phyloP scores from a whole-genome alignment of 805 yeast species.

The Zygoascus biomembranicola region DNA sequence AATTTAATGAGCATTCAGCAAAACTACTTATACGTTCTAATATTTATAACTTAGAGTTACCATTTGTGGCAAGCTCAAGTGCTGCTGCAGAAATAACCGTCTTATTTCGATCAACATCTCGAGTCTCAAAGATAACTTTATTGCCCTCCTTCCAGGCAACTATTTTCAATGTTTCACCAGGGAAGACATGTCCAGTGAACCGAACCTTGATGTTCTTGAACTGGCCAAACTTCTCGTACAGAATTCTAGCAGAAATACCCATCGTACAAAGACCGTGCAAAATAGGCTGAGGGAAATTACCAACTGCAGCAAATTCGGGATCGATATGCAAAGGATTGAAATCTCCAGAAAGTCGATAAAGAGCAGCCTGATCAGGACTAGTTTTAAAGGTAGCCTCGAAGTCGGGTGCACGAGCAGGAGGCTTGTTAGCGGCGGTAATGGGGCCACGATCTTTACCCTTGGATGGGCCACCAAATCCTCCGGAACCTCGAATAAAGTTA shows the following conservation, averaged over 20 bases:
- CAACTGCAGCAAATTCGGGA: conserved; percentile 82
- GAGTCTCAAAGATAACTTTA: conserved; percentile 72
- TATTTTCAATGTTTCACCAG: conserved; percentile 81
- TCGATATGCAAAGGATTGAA: conserved; percentile 93
- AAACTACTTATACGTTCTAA: too few species aligned
- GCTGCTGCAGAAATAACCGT: conserved; percentile 86
- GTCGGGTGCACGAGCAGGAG: conserved; percentile 61
- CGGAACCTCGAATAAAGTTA: conserved; percentile 70
- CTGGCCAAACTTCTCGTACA: conserved; percentile 72
- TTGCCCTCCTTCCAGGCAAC: conserved; percentile 75
- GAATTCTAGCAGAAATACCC: conserved; percentile 71
- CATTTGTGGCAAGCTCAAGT: conserved; percentile 39
- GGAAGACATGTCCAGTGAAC: conserved; percentile 86
- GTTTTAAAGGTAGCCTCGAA: conserved; percentile 53
- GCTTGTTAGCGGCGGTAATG: conserved; percentile 53
- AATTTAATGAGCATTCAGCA: too few species aligned
- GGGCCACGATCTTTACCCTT: conserved; percentile 51
- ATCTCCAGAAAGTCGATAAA: conserved; percentile 90
- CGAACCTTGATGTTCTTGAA: conserved; percentile 82
- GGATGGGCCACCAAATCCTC: conserved; percentile 40
- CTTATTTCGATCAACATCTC: conserved; percentile 67
- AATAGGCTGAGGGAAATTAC: conserved; percentile 77
- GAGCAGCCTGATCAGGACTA: conserved; percentile 67
- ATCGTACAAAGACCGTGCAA: conserved; percentile 86
- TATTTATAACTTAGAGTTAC: conserved; percentile 5